Conservation (phyloP, 352 stramenopile genomes). For the Thalassiosira mediterranea region DNA sequence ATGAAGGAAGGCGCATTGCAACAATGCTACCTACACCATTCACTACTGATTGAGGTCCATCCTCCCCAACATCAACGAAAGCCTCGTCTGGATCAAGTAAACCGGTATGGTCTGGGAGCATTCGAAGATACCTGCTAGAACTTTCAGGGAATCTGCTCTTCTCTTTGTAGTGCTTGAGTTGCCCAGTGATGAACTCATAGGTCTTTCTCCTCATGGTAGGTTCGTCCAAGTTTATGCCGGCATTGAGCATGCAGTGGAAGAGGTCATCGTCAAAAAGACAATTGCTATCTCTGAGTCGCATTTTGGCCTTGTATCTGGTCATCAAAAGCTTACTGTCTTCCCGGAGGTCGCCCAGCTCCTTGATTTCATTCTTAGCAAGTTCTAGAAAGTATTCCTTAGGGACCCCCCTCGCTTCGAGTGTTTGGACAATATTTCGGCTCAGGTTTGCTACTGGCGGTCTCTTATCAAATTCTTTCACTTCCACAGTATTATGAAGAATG, state of each 20-base stretch:
- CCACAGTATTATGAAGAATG: constrained; percentile 34
- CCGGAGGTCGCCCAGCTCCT: constrained; percentile 12
- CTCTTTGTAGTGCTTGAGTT: constrained; percentile 15
- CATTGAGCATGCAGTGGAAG: constrained; percentile 22
- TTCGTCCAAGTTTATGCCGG: constrained; percentile 16
- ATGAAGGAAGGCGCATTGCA: constrained; percentile 43
- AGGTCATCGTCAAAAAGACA: constrained; percentile 26
- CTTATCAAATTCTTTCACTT: constrained; percentile 41
- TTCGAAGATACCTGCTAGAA: constrained; percentile 24
- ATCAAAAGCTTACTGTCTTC: constrained; percentile 3
- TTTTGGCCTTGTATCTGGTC: constrained; percentile 16
- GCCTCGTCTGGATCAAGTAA: constrained; percentile 36
- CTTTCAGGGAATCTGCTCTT: constrained; percentile 39
- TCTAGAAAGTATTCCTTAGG: constrained; percentile 26
- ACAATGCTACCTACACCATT: constrained; percentile 17
- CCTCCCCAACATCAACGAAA: constrained; percentile 31
- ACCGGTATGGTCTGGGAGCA: constrained; percentile 47
- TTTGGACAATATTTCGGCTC: constrained; percentile 20
- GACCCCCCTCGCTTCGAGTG: constrained; percentile 38
- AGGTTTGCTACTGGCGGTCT: constrained; percentile 8
- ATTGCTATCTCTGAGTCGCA: constrained; percentile 8
- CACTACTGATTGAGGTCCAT: constrained; percentile 3
- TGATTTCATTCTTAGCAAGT: constrained; percentile 19
- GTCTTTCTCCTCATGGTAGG: constrained; percentile 13
- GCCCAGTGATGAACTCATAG: constrained; percentile 18